phyloP scores from a whole-genome alignment of 1,139 yeast genomes.

The Hyphopichia buzzinii region DNA sequence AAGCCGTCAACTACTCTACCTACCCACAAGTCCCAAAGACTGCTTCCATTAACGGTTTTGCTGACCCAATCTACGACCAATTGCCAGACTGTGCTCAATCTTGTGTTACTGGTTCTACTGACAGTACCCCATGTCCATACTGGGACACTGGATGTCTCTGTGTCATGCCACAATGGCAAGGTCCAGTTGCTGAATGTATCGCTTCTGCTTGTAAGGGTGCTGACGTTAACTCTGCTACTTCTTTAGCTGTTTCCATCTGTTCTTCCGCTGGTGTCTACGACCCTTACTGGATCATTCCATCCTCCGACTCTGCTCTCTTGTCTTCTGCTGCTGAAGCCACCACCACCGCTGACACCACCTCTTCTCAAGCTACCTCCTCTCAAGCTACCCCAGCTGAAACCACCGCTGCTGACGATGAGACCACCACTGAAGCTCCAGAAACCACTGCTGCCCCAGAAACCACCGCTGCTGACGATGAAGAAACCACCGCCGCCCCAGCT shows the following conservation, averaged over 20 bases:
- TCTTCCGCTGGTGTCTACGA: constrained; percentile 25
- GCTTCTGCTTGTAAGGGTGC: constrained; percentile 25
- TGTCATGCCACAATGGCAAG: constrained; percentile 30
- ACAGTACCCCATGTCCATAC: constrained; percentile 41
- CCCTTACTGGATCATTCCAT: constrained; percentile 26
- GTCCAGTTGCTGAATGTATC: constrained; percentile 28
- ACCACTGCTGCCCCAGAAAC: constrained; percentile 2
- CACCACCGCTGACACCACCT: constrained; percentile 1
- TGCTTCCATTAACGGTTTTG: constrained; percentile 51
- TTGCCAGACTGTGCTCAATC: constrained; percentile 45
- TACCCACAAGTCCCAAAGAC: constrained; percentile 50
- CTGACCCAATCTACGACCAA: constrained; percentile 42
- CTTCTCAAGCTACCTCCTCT: neutral
- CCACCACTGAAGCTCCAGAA: constrained; percentile 1
- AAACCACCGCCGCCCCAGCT: constrained; percentile 2
- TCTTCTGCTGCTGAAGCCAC: constrained; percentile 4
- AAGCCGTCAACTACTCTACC: constrained; percentile 24
- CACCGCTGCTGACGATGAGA: neutral
- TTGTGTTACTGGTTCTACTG: constrained; percentile 37
- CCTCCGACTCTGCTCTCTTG: constrained; percentile 9
- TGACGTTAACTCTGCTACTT: constrained; percentile 20
- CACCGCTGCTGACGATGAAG: neutral
- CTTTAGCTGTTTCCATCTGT: constrained; percentile 27
- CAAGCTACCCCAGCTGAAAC: neutral
- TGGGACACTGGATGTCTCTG: constrained; percentile 42